Evolutionary conservation across 2,329 filamentous ascomycete species (phyloP), one percentile per base, ranked within the genome.

Genomic region (Talaromyces islandicus): DNA sequence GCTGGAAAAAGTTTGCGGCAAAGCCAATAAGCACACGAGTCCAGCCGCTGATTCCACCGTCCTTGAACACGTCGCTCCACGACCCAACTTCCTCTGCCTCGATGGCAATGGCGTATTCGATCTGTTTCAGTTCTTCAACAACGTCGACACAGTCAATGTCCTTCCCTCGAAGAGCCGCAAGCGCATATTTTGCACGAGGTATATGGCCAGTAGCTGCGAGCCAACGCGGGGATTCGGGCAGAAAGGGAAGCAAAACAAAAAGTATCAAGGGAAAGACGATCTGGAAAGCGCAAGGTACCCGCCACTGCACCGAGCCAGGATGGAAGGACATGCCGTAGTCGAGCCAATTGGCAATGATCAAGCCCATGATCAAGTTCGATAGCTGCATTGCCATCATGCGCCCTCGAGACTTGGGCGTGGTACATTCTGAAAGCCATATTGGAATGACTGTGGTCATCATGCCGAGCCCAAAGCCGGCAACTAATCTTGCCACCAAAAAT

Each of bases 101-200:
- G 71, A 67, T 57, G 2, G 56, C 80, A 75, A 43, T 77, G 71
- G 62, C 80, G 71, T 79, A 69, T 79, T 77, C 52, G 72, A 61
- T 85, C 32, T 67, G 64, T 55, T 64, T 63, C 84, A 38, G 61
- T 50, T 29, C 55, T 21, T 60, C 55, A 3, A 38, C 38, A 56
- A 46, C 21, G 52, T 61, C 58, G 25, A 56, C 58, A 78, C 77
- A 63, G 87, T 85, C 3, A 80, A 83, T 68, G 89, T 58, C 60
- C 21, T 56, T 54, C n/a, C 57, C 64, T 14, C 58, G 60, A 29
- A 64, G 57, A 2, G 66, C 65, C 12, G 66, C 63, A 9, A 70
- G 59, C 0, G 64, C 59, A 5, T 62, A 59, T 24, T 56, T 60
- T 2, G 66, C 68, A 11, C 62, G 56, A 3, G 63, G 62, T n/a